Base-by-base conservation (phyloP, 164 flowering plant species). In the Protea cynaroides region DNA sequence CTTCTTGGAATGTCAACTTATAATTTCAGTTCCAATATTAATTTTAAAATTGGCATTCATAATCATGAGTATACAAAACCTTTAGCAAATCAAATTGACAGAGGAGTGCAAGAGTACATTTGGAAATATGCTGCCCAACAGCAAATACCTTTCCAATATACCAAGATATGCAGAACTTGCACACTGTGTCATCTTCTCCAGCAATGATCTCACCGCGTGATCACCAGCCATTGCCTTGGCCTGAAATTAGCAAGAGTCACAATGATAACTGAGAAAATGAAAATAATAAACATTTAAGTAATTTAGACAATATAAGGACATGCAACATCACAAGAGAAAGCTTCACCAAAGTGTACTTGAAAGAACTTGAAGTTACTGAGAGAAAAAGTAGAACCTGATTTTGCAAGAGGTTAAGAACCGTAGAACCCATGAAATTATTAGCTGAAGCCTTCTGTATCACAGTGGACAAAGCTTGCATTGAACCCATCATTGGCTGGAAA, bases 211-310 rank as follows among this genome's bases (percentile, higher is more conserved):
- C 66, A 91, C 88, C 15, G 80, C 80, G 75, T 83, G 86, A 80
- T 95, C 97, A 67, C 99, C 97, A 72, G 97, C 88, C 97, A 95
- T 84, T 60, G 92, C 96, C 81, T 83, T 89, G 19, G 92, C 92
- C 99, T 95, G 76, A 61, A 74, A 65, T 72, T 63, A 23, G 62
- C 15, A 61, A 65, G 64, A 61, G 52, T 0, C 62, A 22, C 24
- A 24, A 56, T 34, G 17, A 38, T 37, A 43, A 51, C 57, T 51
- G 44, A 50, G 19, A 37, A 7, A 4, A 47, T n/a, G 56, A 68
- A 43, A 56, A 40, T 21, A 29, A 29, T 38, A 34, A 51, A 17
- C 11, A 49, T 25, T 23, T 44, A 17, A 47, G 53, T 21, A 25
- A 61, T 29, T n/a, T n/a, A 18, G 54, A 17, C 18, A 19, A 47